Conservation (phyloP, 805 yeast genomes). For the Kazachstania martiniae region DNA sequence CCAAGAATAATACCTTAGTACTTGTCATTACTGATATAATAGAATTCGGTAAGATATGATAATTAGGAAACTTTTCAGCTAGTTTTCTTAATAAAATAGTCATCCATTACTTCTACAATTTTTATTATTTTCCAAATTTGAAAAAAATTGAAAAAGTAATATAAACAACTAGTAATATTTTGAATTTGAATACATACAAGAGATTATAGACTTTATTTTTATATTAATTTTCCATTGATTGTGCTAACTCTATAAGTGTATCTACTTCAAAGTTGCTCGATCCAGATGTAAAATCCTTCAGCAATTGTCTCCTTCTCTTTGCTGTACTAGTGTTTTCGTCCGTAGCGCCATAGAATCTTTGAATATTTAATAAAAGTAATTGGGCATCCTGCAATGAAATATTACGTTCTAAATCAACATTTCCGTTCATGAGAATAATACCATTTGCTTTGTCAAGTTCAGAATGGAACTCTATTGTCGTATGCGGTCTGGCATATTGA, state of each 20-base stretch:
- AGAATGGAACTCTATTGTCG: constrained; percentile 78
- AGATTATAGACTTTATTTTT: too few species aligned
- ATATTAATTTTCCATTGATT: constrained; percentile 49
- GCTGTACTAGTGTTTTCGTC: constrained; percentile 31
- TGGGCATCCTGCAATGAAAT: constrained; percentile 70
- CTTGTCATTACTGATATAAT: not conserved
- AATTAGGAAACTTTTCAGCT: too few species aligned
- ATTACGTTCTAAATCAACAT: constrained; percentile 49
- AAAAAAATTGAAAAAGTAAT: too few species aligned
- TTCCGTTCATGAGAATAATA: constrained; percentile 77
- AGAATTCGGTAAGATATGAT: too few species aligned
- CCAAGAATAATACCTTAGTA: constrained; percentile 60
- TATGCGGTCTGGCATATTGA: constrained; percentile 92
- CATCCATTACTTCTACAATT: too few species aligned
- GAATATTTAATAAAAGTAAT: constrained; percentile 60
- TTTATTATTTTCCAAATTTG: too few species aligned
- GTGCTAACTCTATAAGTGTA: constrained; percentile 57
- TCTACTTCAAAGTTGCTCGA: constrained; percentile 56
- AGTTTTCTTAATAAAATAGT: too few species aligned
- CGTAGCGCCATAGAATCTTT: constrained; percentile 72
- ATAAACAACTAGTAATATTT: too few species aligned
- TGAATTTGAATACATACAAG: too few species aligned
- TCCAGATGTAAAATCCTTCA: constrained; percentile 64
- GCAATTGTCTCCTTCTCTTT: constrained; percentile 42
- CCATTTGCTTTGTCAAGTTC: constrained; percentile 54